Percentiles rank a stretch among this genome's conserved stretches.
phyloP scores from a whole-genome alignment of 495 filamentous ascomycete genomes.

The Annulohypoxylon maeteangense region DNA sequence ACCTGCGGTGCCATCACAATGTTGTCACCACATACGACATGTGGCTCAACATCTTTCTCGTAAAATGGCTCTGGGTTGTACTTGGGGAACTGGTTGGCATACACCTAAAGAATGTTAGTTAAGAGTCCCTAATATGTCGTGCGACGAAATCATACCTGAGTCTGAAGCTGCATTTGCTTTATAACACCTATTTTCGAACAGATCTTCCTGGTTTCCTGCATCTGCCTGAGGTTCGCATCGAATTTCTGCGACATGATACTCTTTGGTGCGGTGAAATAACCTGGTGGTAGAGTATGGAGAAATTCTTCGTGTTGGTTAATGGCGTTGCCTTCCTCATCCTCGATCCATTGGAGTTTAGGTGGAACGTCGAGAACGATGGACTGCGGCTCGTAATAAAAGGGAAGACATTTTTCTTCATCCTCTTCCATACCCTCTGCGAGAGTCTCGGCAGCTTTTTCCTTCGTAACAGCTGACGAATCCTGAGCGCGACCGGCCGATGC shows the following conservation, averaged over 20 bases:
- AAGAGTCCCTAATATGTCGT: background rate
- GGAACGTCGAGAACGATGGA: slow-evolving; percentile 86
- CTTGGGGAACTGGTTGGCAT: slow-evolving; percentile 97
- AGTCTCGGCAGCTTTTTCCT: slow-evolving; percentile 68
- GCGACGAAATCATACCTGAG: slow-evolving; percentile 71
- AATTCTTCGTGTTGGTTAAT: slow-evolving; percentile 86
- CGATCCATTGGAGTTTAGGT: slow-evolving; percentile 80
- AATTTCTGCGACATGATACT: slow-evolving; percentile 81
- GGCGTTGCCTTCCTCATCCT: slow-evolving; percentile 86
- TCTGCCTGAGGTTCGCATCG: slow-evolving; percentile 89
- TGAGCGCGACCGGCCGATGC: slow-evolving; percentile 46
- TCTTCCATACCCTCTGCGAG: slow-evolving; percentile 92
- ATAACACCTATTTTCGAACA: slow-evolving; percentile 96
- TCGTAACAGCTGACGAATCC: slow-evolving; percentile 57
- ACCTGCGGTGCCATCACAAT: slow-evolving; percentile 84
- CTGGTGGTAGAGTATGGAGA: slow-evolving; percentile 75
- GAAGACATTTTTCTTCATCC: slow-evolving; percentile 79
- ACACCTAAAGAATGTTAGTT: slow-evolving; percentile 70
- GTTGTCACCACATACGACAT: slow-evolving; percentile 87
- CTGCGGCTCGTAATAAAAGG: slow-evolving; percentile 93
- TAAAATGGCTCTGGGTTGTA: slow-evolving; percentile 92
- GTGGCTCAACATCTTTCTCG: slow-evolving; percentile 83
- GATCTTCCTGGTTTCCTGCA: slow-evolving; percentile 96
- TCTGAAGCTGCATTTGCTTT: slow-evolving; percentile 99
- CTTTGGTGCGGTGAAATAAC: slow-evolving; percentile 80